Evolutionary conservation across 1,284 basidiomycete species (phyloP).

Genomic region (Cerrena zonata): DNA sequence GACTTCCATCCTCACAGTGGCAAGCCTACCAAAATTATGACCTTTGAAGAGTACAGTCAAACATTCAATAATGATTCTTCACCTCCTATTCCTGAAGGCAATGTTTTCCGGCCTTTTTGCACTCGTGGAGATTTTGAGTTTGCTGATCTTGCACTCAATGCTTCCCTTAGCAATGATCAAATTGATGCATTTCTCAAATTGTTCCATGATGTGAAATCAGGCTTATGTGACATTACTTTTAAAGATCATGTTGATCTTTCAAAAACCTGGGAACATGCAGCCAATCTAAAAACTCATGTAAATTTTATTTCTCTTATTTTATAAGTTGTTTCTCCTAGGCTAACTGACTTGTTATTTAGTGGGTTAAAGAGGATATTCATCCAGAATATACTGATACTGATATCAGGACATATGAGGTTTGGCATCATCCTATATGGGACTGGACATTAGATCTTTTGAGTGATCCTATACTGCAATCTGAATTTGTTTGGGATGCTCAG

Average conservation of each 20-base stretch:
- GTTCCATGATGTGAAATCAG: background rate
- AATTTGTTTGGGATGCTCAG: constrained; percentile 26
- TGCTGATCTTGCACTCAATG: constrained; percentile 1
- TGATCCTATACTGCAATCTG: constrained; percentile 17
- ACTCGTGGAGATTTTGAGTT: constrained; percentile 23
- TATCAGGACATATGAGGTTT: constrained; percentile 21
- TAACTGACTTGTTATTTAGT: too few species aligned
- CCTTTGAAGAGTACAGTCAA: background rate
- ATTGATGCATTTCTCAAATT: constrained; percentile 1
- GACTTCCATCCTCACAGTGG: constrained; percentile 11
- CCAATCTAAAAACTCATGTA: constrained; percentile 3
- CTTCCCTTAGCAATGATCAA: constrained; percentile 2
- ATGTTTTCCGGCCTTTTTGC: constrained; percentile 15
- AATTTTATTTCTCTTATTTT: too few species aligned
- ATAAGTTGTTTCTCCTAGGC: too few species aligned
- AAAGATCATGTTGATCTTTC: background rate
- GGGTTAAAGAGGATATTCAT: background rate
- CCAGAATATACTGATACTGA: constrained; percentile 20
- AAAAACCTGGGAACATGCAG: constrained; percentile 4
- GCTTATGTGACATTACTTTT: background rate
- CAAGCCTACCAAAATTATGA: background rate
- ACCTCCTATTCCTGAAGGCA: background rate
- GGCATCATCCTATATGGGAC: constrained; percentile 20
- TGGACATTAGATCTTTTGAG: constrained; percentile 21
- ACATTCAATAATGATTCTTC: too few species aligned